Evolutionary conservation across 768 basidiomycete species (phyloP).

Genomic region (Tubosaeta sp.): DNA sequence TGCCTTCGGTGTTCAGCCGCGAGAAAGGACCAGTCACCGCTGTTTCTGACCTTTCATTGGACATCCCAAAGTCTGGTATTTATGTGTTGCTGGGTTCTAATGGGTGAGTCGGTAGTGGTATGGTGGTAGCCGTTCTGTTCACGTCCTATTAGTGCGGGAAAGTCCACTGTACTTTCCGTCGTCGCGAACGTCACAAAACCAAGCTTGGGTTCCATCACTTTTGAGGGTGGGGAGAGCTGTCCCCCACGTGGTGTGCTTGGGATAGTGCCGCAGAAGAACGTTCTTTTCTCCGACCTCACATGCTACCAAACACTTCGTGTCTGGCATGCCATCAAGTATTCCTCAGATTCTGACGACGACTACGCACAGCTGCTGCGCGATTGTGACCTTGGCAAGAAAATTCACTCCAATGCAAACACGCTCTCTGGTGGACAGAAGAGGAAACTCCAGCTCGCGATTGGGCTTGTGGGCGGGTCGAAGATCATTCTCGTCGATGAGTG

Average conservation of each 20-base stretch:
- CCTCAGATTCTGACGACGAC: constrained; percentile 51
- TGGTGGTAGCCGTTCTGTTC: neutral
- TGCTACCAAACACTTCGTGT: constrained; percentile 70
- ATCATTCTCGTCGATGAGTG: constrained; percentile 63
- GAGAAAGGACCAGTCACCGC: constrained; percentile 53
- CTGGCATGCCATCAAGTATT: constrained; percentile 70
- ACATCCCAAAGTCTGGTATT: constrained; percentile 70
- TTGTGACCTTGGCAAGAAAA: constrained; percentile 71
- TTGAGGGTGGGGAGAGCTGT: constrained; percentile 47
- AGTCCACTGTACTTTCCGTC: constrained; percentile 68
- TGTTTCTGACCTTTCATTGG: constrained; percentile 59
- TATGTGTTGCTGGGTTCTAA: constrained; percentile 75
- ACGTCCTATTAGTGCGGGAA: constrained; percentile 54
- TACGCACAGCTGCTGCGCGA: constrained; percentile 60
- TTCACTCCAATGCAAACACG: constrained; percentile 58
- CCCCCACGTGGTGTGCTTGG: constrained; percentile 66
- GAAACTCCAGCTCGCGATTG: constrained; percentile 80
- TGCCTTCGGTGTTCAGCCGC: constrained; percentile 43
- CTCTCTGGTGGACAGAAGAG: constrained; percentile 59
- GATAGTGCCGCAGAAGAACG: constrained; percentile 81
- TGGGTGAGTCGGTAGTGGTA: constrained; percentile 36
- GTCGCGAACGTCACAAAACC: constrained; percentile 59
- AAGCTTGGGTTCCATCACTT: constrained; percentile 53
- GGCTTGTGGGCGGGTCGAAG: constrained; percentile 70
- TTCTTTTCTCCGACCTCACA: constrained; percentile 70